Evolutionary conservation across 2,329 filamentous ascomycete species (phyloP).

Genomic region (Alternaria triticina): DNA sequence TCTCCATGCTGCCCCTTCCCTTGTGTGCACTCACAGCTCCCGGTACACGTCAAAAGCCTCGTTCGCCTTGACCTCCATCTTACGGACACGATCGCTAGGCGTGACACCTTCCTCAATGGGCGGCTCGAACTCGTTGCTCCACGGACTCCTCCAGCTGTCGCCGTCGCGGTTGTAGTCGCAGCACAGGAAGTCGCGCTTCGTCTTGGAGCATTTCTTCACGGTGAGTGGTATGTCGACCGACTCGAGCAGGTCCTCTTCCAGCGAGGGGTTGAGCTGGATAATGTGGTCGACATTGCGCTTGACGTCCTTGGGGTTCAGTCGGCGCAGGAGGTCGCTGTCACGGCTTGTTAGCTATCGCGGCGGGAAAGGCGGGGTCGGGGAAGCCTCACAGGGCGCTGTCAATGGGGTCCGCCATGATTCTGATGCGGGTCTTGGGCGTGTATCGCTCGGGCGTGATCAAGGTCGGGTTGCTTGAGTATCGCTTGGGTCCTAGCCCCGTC

Average conservation of each 20-base stretch:
- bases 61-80: constrained; percentile 93
- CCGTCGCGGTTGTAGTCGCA: constrained; percentile 99
- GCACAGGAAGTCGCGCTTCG: constrained; percentile 92
- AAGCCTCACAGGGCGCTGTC: constrained; percentile 75
- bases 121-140: constrained; percentile 98
- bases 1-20: neutral
- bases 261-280: constrained; percentile 84
- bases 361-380: neutral
- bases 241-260: constrained; percentile 96
- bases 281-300: constrained; percentile 86
- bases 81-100: constrained; percentile 86
- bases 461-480: constrained; percentile 18
- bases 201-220: constrained; percentile 82
- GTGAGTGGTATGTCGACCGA: constrained; percentile 96
- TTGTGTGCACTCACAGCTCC: constrained; percentile 67
- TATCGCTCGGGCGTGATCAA: constrained; percentile 21
- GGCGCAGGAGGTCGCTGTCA: constrained; percentile 91
- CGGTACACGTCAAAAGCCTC: constrained; percentile 97
- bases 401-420: constrained; percentile 46
- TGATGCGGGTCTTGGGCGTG: neutral
- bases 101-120: constrained; percentile 83
- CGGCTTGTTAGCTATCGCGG: constrained; percentile 14
- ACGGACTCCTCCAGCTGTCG: constrained; percentile 96
- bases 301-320: constrained; percentile 93
- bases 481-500: constrained; percentile 23